These are phyloP conservation scores for Pyrenophora graminea DNA, from an alignment of 2,329 filamentous ascomycete genomes.

Conservation along the genomic window DNA sequence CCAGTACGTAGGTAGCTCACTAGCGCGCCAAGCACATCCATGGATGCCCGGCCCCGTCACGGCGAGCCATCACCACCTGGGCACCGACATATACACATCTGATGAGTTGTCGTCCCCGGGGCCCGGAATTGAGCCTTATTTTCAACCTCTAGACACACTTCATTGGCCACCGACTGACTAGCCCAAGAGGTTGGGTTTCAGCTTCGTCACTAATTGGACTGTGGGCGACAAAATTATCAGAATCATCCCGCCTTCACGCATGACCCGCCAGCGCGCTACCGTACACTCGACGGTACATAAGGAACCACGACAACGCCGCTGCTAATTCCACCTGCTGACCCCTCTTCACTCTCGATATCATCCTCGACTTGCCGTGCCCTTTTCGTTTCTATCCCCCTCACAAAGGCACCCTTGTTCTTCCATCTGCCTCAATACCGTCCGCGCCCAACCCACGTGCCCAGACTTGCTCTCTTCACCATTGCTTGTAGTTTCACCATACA, in stretches of 20 bases:
- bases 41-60: not conserved
- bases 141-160: slow-evolving; percentile 26
- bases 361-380: not conserved
- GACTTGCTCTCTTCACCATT: slow-evolving; percentile 14
- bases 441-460: slow-evolving; percentile 31
- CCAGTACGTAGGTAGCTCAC: slow-evolving; percentile 5
- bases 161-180: slow-evolving; percentile 40
- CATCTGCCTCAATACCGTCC: slow-evolving; percentile 22
- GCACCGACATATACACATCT: slow-evolving; percentile 25
- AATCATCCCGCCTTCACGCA: slow-evolving; percentile 46
- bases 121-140: slow-evolving; percentile 29
- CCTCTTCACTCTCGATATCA: not conserved
- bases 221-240: slow-evolving; percentile 34
- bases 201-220: slow-evolving; percentile 37
- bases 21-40: slow-evolving; percentile 21
- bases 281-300: slow-evolving; percentile 35
- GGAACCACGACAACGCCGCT: slow-evolving; percentile 26
- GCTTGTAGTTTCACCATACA: slow-evolving; percentile 19
- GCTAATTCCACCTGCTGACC: slow-evolving; percentile 6
- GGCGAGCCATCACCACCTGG: not conserved
- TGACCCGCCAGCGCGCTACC: slow-evolving; percentile 37
- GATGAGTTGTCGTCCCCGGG: slow-evolving; percentile 45
- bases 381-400: slow-evolving; percentile 18
- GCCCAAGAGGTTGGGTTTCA: slow-evolving; percentile 45
- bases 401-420: slow-evolving; percentile 24